Conservation (phyloP, 129 eudicot species). For the Saussurea involucrata region DNA sequence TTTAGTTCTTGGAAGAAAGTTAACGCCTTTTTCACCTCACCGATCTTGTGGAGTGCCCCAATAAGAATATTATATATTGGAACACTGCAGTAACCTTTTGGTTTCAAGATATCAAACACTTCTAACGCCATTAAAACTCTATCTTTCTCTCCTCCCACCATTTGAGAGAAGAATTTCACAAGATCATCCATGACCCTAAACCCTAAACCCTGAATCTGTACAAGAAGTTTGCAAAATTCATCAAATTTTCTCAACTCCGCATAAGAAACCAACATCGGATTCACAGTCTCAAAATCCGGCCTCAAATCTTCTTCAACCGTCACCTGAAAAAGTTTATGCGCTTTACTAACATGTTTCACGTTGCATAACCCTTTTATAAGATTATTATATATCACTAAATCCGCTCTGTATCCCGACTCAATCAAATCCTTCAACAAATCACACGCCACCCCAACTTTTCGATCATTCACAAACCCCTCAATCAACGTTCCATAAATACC, state of each 20-base stretch:
- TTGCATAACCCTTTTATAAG: conserved; percentile 83
- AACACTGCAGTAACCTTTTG: conserved; percentile 44
- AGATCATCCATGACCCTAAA: conserved; percentile 46
- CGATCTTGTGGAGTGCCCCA: conserved; percentile 51
- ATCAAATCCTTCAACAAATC: conserved; percentile 79
- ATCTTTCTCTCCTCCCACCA: conserved; percentile 46
- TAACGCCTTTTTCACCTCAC: conserved; percentile 57
- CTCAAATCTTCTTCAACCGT: conserved; percentile 72
- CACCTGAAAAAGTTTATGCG: conserved; percentile 65
- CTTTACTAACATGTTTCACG: conserved; percentile 57
- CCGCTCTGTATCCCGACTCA: conserved; percentile 85
- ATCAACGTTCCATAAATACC: conserved; percentile 67
- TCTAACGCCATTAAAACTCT: conserved; percentile 48
- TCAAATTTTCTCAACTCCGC: conserved; percentile 57
- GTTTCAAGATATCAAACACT: conserved; percentile 59
- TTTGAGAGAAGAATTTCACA: conserved; percentile 44
- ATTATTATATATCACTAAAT: conserved; percentile 76
- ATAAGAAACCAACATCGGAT: conserved; percentile 63
- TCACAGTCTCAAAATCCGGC: conserved; percentile 68
- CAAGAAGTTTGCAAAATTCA: conserved; percentile 60
- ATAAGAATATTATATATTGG: conserved; percentile 68
- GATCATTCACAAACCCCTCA: conserved; percentile 71
- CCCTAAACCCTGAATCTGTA: conserved; percentile 58
- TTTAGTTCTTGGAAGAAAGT: conserved; percentile 52
- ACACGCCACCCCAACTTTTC: conserved; percentile 72